These are phyloP conservation scores for Colletotrichum paranaense DNA, from an alignment of 2,329 filamentous ascomycete species.

Conservation along the genomic window DNA sequence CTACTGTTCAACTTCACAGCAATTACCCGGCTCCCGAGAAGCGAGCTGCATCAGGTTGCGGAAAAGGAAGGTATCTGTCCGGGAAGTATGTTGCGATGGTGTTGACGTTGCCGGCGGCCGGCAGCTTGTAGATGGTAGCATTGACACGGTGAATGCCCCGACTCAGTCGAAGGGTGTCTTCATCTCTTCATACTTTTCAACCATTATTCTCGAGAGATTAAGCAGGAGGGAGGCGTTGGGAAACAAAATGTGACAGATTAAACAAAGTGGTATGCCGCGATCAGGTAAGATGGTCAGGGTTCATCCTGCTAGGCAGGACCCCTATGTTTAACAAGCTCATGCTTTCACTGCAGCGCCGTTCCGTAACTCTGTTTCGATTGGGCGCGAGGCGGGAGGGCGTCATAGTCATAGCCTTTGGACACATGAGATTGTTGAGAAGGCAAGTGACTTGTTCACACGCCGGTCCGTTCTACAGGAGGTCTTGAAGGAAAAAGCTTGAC, in stretches of 20 bases:
- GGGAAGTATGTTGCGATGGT: neutral
- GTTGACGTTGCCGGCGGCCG: neutral
- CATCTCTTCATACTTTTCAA: neutral
- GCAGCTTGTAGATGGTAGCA: neutral
- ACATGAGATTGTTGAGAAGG: neutral
- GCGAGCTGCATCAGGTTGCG: neutral
- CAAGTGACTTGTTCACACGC: neutral
- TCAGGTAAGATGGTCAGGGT: neutral
- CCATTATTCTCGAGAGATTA: neutral
- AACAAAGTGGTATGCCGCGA: neutral
- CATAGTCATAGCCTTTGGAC: neutral
- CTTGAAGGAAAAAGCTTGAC: neutral
- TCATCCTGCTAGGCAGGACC: conserved; percentile 18
- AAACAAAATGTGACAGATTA: neutral
- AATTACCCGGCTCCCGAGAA: neutral
- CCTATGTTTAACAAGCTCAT: conserved; percentile 9
- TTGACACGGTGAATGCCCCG: neutral
- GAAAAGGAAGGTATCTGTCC: neutral
- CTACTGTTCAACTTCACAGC: neutral
- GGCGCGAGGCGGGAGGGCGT: neutral
- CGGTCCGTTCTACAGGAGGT: neutral
- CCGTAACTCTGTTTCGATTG: neutral
- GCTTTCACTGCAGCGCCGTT: neutral
- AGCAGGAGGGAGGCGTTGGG: neutral
- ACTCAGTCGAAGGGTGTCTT: neutral